Percentiles rank a stretch among this genome's conserved stretches.
Evolutionary conservation across 345 rosid genomes (phyloP).

Genomic region (Bruguiera parviflora): DNA sequence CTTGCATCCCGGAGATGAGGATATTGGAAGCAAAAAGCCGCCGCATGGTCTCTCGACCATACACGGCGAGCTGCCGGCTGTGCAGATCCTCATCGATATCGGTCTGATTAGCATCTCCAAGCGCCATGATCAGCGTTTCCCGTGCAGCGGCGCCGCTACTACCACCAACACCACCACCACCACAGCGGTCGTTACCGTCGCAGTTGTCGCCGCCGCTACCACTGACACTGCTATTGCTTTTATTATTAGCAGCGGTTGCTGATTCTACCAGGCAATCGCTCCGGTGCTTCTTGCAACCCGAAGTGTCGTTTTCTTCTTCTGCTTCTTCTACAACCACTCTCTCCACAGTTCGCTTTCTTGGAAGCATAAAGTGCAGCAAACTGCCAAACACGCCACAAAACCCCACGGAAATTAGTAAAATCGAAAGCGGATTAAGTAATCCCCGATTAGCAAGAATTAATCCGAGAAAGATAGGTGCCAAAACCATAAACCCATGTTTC

Average conservation of each 20-base stretch:
- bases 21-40: constrained; percentile 88
- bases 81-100: constrained; percentile 98
- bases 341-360: constrained; percentile 71
- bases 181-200: constrained; percentile 18
- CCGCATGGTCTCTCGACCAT: constrained; percentile 97
- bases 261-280: constrained; percentile 29
- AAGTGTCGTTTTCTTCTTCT: constrained; percentile 27
- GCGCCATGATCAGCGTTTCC: constrained; percentile 52
- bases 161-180: constrained; percentile 11
- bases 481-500: constrained; percentile 25
- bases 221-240: constrained; percentile 9
- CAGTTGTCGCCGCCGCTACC: constrained; percentile 15
- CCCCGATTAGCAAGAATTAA: neutral
- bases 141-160: too few species aligned
- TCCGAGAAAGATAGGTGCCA: constrained; percentile 28
- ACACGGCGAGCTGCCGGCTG: constrained; percentile 98
- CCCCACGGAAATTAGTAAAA: constrained; percentile 34
- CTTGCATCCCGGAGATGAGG: constrained; percentile 89
- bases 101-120: constrained; percentile 58
- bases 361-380: constrained; percentile 89
- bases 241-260: constrained; percentile 12
- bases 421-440: constrained; percentile 15
- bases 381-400: constrained; percentile 49
- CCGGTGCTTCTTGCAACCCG: constrained; percentile 55
- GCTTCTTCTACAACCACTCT: constrained; percentile 42